These are phyloP conservation scores for Stachybotrys chartarum DNA, from an alignment of 2,329 filamentous ascomycete species.

Conservation along the genomic window DNA sequence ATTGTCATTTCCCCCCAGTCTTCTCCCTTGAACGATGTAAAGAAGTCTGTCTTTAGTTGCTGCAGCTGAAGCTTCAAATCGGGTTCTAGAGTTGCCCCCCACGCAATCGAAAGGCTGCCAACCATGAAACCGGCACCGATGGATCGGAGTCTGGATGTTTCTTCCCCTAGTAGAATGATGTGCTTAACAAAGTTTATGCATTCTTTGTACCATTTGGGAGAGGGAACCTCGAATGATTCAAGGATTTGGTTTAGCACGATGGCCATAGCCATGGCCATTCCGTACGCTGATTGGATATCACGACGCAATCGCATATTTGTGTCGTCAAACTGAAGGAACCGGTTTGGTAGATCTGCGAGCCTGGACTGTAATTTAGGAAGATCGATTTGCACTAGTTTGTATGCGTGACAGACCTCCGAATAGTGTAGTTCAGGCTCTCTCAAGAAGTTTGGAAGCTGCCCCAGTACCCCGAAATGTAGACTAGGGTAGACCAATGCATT, in stretches of 20 bases:
- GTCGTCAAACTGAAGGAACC: background rate
- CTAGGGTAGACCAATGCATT: background rate
- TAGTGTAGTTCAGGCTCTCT: background rate
- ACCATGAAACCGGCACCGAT: background rate
- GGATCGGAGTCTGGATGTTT: background rate
- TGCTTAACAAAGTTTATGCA: background rate
- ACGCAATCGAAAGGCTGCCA: background rate
- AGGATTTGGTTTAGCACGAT: background rate
- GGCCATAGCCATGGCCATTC: background rate
- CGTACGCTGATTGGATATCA: background rate
- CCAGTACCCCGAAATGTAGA: background rate
- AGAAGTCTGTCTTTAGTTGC: background rate
- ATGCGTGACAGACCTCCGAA: background rate
- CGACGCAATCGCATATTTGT: background rate
- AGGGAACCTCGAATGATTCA: background rate
- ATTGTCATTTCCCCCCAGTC: background rate
- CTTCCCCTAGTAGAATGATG: background rate
- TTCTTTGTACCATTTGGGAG: background rate
- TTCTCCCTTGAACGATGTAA: background rate
- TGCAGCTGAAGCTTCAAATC: background rate
- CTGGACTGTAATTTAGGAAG: background rate
- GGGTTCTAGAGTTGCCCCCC: background rate
- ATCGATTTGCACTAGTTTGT: background rate
- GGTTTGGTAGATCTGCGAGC: background rate
- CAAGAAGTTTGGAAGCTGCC: background rate